phyloP scores from a whole-genome alignment of 208 protist genomes.

The Vickermania ingenoplastis region DNA sequence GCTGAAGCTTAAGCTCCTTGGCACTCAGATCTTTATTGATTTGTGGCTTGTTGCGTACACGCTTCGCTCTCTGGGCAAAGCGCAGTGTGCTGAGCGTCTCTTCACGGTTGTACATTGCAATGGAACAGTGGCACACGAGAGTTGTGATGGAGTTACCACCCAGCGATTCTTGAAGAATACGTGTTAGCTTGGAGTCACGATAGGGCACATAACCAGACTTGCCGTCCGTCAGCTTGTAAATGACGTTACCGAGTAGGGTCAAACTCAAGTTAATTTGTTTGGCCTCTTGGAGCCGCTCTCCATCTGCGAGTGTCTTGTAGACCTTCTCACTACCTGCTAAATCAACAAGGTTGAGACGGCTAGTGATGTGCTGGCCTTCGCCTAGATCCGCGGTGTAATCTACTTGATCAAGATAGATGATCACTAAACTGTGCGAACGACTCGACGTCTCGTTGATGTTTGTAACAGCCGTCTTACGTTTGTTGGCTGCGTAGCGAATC shows the following conservation, averaged over 20 bases:
- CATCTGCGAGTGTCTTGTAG: slow-evolving; percentile 34
- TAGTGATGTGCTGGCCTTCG: slow-evolving; percentile 13
- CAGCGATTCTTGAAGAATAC: slow-evolving; percentile 53
- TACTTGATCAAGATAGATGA: slow-evolving; percentile 28
- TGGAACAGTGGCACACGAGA: slow-evolving; percentile 42
- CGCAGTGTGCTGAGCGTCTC: slow-evolving; percentile 55
- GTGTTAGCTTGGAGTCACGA: slow-evolving; percentile 67
- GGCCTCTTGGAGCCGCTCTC: slow-evolving; percentile 38
- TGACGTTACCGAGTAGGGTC: slow-evolving; percentile 73
- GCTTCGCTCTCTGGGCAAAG: slow-evolving; percentile 54
- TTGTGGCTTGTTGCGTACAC: slow-evolving; percentile 40
- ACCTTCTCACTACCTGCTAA: slow-evolving; percentile 79
- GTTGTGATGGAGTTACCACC: slow-evolving; percentile 41
- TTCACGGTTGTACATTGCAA: slow-evolving; percentile 11
- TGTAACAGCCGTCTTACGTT: slow-evolving; percentile 26
- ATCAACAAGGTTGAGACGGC: slow-evolving; percentile 67
- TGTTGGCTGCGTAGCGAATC: slow-evolving; percentile 17
- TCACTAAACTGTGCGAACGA: slow-evolving; percentile 56
- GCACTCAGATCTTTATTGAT: slow-evolving; percentile 33
- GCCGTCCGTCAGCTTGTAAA: slow-evolving; percentile 55
- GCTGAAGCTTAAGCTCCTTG: slow-evolving; percentile 27
- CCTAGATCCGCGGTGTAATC: slow-evolving; percentile 11
- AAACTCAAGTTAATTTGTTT: slow-evolving; percentile 82
- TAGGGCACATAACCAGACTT: slow-evolving; percentile 43
- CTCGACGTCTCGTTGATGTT: slow-evolving; percentile 54